A percentile compares a stretch with the other conserved stretches of the same genome.
These are phyloP conservation scores for Clonostachys sp. DNA, from an alignment of 2,329 filamentous ascomycete species.

Conservation along the genomic window DNA sequence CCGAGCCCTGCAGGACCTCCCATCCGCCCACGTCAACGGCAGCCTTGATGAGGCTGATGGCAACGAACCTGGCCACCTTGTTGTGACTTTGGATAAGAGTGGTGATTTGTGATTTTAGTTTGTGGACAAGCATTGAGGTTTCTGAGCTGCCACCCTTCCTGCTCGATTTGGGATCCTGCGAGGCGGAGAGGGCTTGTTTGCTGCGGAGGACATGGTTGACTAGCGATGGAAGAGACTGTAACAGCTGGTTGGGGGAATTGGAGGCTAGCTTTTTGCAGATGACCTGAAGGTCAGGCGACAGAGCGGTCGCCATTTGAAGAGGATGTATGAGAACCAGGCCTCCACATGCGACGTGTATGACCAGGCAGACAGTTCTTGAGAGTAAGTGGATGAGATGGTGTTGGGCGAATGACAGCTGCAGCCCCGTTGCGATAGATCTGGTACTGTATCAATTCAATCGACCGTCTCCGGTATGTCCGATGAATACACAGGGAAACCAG, in stretches of 20 bases:
- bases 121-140: slow-evolving; percentile 68
- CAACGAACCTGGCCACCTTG: slow-evolving; percentile 71
- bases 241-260: slow-evolving; percentile 68
- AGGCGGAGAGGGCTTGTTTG: slow-evolving; percentile 55
- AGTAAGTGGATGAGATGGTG: no score
- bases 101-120: slow-evolving; percentile 73
- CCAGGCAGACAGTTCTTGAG: no score
- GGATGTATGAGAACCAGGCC: background rate
- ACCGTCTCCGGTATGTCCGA: no score
- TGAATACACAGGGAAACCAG: no score
- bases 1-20: slow-evolving; percentile 70
- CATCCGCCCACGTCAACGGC: slow-evolving; percentile 79
- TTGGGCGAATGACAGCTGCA: no score
- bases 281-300: slow-evolving; percentile 55
- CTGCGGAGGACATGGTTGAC: slow-evolving; percentile 55
- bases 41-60: slow-evolving; percentile 74
- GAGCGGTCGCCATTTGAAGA: slow-evolving; percentile 20
- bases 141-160: slow-evolving; percentile 58
- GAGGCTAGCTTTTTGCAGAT: slow-evolving; percentile 68
- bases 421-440: no score
- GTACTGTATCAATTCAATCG: no score
- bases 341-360: background rate
- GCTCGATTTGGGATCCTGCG: slow-evolving; percentile 50
- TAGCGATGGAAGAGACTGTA: slow-evolving; percentile 67
- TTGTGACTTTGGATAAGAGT: slow-evolving; percentile 75